Conservation (phyloP, 2,329 filamentous ascomycete genomes). For the Penicillium sp. region DNA sequence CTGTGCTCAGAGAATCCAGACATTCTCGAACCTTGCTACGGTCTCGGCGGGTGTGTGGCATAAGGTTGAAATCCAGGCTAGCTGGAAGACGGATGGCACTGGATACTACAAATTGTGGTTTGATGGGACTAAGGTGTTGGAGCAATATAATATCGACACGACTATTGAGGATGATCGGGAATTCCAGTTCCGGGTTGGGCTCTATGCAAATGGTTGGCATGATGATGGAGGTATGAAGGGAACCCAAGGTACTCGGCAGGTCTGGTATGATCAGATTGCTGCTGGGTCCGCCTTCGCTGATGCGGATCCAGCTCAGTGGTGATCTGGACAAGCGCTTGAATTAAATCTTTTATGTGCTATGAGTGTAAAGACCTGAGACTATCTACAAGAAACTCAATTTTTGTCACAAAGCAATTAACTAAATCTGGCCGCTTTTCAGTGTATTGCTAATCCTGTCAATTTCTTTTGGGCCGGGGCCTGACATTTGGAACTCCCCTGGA, state of each 20-base stretch:
- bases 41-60: slow-evolving; percentile 47
- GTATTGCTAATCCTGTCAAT: too few species aligned
- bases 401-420: too few species aligned
- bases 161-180: slow-evolving; percentile 43
- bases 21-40: slow-evolving; percentile 34
- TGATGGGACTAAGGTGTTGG: slow-evolving; percentile 44
- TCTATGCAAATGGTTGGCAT: slow-evolving; percentile 51
- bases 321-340: background rate
- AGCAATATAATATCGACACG: slow-evolving; percentile 40
- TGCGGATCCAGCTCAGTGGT: slow-evolving; percentile 30
- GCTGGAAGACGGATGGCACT: slow-evolving; percentile 43
- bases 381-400: too few species aligned
- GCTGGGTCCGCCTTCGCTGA: slow-evolving; percentile 42
- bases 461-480: too few species aligned
- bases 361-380: too few species aligned
- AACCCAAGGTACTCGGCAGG: slow-evolving; percentile 41
- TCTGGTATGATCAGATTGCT: slow-evolving; percentile 51
- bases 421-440: too few species aligned
- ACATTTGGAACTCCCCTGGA: too few species aligned
- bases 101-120: slow-evolving; percentile 48
- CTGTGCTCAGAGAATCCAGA: slow-evolving; percentile 32
- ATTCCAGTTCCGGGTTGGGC: slow-evolving; percentile 46
- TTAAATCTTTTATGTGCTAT: too few species aligned
- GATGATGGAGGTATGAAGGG: slow-evolving; percentile 41
- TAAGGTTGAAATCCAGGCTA: slow-evolving; percentile 44